A percentile compares a stretch with the other conserved stretches of the same genome.
Conservation (phyloP, 148 eudicot genomes). For the Nyssa sinensis region DNA sequence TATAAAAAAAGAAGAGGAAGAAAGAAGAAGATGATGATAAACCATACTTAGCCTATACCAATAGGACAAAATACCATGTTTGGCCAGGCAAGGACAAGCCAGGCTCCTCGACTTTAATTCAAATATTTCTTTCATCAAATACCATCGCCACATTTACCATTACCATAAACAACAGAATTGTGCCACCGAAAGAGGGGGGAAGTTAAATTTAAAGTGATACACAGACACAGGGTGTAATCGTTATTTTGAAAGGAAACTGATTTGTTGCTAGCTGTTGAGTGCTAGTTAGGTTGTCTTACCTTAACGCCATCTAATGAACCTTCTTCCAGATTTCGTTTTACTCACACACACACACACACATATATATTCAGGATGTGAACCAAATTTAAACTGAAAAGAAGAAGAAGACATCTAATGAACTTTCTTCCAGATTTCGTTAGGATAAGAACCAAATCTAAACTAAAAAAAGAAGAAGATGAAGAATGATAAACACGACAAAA, state of each 20-base stretch:
- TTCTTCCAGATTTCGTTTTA: not conserved
- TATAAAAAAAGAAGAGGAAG: slow-evolving; percentile 9
- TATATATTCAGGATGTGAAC: not conserved
- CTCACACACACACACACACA: not conserved
- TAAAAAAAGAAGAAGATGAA: slow-evolving; percentile 9
- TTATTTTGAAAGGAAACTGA: slow-evolving; percentile 1
- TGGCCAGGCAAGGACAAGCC: slow-evolving; percentile 1
- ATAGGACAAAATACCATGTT: not conserved
- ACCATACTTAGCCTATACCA: too few species aligned
- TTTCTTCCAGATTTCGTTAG: not conserved
- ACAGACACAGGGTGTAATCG: not conserved
- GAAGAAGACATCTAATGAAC: not conserved
- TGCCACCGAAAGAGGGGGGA: too few species aligned
- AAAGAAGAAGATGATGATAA: too few species aligned
- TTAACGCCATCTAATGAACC: not conserved
- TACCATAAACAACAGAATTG: slow-evolving; percentile 8
- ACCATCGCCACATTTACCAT: not conserved
- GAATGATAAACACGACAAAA: not conserved
- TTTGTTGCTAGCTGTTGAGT: slow-evolving; percentile 5
- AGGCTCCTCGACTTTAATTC: too few species aligned
- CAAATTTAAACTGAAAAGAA: not conserved
- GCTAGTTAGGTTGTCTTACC: slow-evolving; percentile 1
- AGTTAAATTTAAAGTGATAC: not conserved
- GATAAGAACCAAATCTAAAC: not conserved
- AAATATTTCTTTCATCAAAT: too few species aligned